Evolutionary conservation across 257 asterid genomes (phyloP).

Genomic region (Ligustrum vulgare): DNA sequence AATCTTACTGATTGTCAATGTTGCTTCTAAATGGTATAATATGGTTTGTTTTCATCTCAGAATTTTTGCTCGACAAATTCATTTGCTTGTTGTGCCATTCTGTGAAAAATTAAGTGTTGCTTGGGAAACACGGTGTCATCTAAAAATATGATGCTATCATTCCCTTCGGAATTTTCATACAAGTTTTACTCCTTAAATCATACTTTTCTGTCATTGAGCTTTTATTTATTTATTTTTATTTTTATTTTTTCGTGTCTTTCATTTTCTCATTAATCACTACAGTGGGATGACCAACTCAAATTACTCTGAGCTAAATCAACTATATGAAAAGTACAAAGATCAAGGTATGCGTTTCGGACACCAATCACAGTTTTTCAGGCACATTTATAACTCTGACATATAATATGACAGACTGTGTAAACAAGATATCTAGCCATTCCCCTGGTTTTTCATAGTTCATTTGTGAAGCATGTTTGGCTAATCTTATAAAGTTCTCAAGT

Average conservation of each 20-base stretch:
- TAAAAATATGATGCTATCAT: background rate
- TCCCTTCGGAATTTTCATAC: background rate
- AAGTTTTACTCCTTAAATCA: background rate
- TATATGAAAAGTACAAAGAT: slow-evolving; percentile 62
- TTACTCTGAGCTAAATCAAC: slow-evolving; percentile 71
- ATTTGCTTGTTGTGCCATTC: background rate
- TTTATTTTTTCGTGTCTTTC: background rate
- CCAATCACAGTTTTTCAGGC: background rate
- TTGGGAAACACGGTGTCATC: background rate
- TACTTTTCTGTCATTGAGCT: slow-evolving; percentile 8
- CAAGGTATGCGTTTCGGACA: slow-evolving; percentile 46
- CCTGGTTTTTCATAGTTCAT: background rate
- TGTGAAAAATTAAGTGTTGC: background rate
- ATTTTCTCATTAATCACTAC: slow-evolving; percentile 22
- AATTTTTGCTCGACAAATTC: background rate
- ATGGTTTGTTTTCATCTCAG: background rate
- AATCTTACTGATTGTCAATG: slow-evolving; percentile 56
- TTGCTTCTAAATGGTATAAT: slow-evolving; percentile 72
- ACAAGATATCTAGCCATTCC: too few species aligned
- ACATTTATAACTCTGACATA: background rate
- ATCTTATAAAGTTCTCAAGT: background rate
- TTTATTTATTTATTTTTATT: too few species aligned
- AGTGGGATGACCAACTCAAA: slow-evolving; percentile 93
- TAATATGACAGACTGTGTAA: background rate
- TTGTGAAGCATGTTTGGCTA: background rate